phyloP scores from a whole-genome alignment of 352 stramenopile genomes.

The Pythium rhizo-oryzae region DNA sequence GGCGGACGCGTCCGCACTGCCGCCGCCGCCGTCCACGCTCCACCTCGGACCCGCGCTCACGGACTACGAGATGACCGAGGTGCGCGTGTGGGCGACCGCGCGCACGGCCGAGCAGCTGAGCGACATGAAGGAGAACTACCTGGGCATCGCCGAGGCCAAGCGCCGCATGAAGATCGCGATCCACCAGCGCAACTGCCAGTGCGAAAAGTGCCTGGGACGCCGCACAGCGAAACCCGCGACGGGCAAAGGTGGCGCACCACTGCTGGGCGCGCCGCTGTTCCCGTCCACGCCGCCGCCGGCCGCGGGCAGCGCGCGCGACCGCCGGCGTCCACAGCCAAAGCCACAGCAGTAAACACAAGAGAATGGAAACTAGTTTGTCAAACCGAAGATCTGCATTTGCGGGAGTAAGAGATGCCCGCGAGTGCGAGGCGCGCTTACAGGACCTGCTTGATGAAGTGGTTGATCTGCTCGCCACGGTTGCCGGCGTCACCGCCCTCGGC shows the following conservation, averaged over 20 bases:
- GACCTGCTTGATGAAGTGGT: constrained; percentile 95
- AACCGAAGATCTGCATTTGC: constrained; percentile 29
- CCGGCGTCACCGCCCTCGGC: constrained; percentile 93
- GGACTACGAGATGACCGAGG: constrained; percentile 75
- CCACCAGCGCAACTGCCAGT: constrained; percentile 81
- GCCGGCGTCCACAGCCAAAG: constrained; percentile 39
- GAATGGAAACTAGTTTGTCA: constrained; percentile 12
- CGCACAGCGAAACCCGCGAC: constrained; percentile 41
- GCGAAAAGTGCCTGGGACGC: constrained; percentile 70
- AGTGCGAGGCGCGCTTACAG: constrained; percentile 64
- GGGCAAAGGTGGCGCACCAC: background rate
- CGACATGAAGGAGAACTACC: constrained; percentile 89
- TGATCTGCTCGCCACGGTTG: constrained; percentile 93
- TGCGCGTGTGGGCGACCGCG: constrained; percentile 75
- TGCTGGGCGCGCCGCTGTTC: constrained; percentile 34
- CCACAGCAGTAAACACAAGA: background rate
- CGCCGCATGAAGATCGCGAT: constrained; percentile 86
- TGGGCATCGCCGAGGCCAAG: constrained; percentile 82
- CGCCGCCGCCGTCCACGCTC: constrained; percentile 46
- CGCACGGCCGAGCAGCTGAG: constrained; percentile 71
- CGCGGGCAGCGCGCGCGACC: constrained; percentile 27
- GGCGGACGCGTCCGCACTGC: background rate
- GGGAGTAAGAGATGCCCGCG: background rate
- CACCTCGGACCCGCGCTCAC: constrained; percentile 48
- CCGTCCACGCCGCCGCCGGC: constrained; percentile 45